Conservation (phyloP, 139 green algal genomes). For the Edaphochlamys debaryana region DNA sequence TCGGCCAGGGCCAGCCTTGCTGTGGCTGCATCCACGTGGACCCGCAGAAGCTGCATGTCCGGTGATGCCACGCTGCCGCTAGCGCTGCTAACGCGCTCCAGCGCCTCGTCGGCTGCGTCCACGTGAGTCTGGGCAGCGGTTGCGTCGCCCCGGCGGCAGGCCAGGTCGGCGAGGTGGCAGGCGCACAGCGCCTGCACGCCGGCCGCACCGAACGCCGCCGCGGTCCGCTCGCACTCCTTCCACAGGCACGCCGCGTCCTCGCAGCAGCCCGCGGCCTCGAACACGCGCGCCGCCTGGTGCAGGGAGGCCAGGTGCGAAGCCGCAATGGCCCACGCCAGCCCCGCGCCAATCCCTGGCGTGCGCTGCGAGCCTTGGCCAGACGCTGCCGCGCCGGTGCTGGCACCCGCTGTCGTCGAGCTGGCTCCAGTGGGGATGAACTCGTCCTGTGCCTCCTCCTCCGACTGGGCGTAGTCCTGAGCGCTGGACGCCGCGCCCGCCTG, state of each 20-base stretch:
- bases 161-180: neutral
- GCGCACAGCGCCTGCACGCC: conserved; percentile 24
- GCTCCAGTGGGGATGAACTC: neutral
- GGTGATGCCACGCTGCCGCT: neutral
- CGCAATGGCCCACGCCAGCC: conserved; percentile 45
- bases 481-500: neutral
- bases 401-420: no score
- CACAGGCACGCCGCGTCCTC: conserved; percentile 65
- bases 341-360: neutral
- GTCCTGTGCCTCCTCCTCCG: neutral
- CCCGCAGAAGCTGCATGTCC: no score
- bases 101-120: neutral
- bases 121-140: neutral
- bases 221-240: conserved; percentile 45
- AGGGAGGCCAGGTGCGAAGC: conserved; percentile 54
- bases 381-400: no score
- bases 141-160: neutral
- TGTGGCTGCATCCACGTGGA: neutral
- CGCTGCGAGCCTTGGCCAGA: no score
- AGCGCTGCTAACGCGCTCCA: no score
- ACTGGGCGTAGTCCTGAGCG: conserved; percentile 1
- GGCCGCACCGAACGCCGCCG: neutral
- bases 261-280: conserved; percentile 54
- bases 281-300: conserved; percentile 55
- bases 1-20: neutral